Conservation (phyloP, 2,329 filamentous ascomycete species). For the Ophiostoma sp. region DNA sequence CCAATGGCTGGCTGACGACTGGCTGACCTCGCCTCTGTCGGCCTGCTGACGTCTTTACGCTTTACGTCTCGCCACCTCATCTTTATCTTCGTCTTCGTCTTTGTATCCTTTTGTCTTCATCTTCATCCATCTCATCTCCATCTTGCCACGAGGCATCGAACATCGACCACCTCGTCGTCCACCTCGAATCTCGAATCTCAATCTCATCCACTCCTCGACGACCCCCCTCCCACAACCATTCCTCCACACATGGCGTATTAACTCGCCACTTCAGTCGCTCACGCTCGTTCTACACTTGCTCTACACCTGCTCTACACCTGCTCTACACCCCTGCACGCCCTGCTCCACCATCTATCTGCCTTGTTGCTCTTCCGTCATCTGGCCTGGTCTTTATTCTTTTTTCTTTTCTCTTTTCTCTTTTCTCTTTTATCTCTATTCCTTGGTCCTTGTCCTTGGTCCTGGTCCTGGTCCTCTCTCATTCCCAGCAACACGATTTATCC, state of each 20-base stretch:
- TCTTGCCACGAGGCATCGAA: background rate
- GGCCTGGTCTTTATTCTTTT: background rate
- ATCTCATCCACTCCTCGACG: too few species aligned
- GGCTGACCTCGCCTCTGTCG: background rate
- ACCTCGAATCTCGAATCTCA: too few species aligned
- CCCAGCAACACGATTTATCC: background rate
- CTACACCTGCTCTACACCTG: background rate
- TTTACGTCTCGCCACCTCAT: too few species aligned
- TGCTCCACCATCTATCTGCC: background rate
- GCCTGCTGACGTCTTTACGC: too few species aligned
- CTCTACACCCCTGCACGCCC: slow-evolving; percentile 3
- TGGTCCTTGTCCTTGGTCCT: background rate
- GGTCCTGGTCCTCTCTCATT: background rate
- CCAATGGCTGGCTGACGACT: background rate
- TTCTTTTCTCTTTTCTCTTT: background rate
- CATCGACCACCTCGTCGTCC: background rate
- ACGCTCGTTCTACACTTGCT: background rate
- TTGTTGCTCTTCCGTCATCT: slow-evolving; percentile 11
- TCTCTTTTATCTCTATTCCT: background rate
- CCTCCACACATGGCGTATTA: background rate
- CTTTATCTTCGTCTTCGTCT: background rate
- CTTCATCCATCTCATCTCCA: background rate
- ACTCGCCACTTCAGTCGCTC: background rate
- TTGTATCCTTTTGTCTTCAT: too few species aligned
- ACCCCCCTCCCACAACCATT: background rate